Evolutionary conservation across 139 green algal species (phyloP), one percentile per base, ranked within the genome.

Genomic region (Desmodesmus armatus): DNA sequence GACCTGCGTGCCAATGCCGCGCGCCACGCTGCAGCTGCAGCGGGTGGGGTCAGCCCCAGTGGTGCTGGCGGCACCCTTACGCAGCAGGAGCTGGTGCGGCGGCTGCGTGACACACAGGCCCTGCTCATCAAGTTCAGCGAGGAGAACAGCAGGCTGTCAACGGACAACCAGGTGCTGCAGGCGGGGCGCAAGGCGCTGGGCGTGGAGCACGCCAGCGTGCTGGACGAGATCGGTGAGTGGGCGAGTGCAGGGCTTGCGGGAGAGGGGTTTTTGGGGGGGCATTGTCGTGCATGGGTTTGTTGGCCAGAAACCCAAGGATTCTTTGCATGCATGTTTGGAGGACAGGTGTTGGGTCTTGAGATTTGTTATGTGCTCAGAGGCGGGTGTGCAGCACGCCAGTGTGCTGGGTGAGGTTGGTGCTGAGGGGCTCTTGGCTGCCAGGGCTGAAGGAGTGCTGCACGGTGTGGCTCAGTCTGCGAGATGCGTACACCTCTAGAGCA

Each of bases 141-240:
- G 35, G 93, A 96, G 65, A 97, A 97, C 78, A 87, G 89, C 37
- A 86, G 93, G 35, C 83, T 97, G 65, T 91, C 92, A 0, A 78
- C 65, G 0, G 90, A 95, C 43, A 95, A 94, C 49, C 90, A 93
- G 5, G n/a, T 66, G 11, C 43, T 69, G 51, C 74, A 82, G 76
- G 76, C 76, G 23, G 80, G 80, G 37, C 65, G 80, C 13, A 86
- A 86, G 3, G 37, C 80, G 37, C 80, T 86, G 2, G 62, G 80
- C 40, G 53, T 55, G 5, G 82, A 87, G 72, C 82, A 87, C 47
- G 82, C 82, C 5, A 82, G 15, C 35, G 82, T 87, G 40, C 72
- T 87, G 60, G 82, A 87, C 29, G 82, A 87, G 82, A 87, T 87
- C 41, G n/a, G n/a, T n/a, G n/a, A n/a, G n/a, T n/a, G n/a, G n/a